Evolutionary conservation across 2,329 filamentous ascomycete genomes (phyloP), one percentile per base, ranked within the genome.

Genomic region (Magnaporthiopsis rhizophila): DNA sequence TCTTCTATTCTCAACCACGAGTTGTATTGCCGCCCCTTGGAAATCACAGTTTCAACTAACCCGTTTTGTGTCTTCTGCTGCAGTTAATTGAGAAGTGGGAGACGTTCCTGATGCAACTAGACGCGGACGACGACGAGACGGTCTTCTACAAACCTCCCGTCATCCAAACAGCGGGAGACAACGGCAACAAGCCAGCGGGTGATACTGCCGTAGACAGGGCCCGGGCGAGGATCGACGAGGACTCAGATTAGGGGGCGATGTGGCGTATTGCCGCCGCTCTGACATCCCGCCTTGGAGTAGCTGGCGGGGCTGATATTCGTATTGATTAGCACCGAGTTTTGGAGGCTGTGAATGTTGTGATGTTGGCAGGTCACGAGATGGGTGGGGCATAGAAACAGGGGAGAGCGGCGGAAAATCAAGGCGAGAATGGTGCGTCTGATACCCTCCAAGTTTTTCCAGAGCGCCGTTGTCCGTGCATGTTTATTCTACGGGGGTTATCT

Each of bases 81-180:
- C 67, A 86, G 82, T 76, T 86, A 68, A 87, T 88, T 72, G 95
- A 99, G 77, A 89, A 98, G 67, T 99, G 95, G 95, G 95, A 99
- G 78, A 98, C 95, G 0, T 99, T 97, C 80, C 82, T 99, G 63
- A 89, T 98, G 83, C 95, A 97, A 75, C 82, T 99, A 58, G 95
- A 99, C 74, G 90, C 92, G 11, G 94, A 97, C 71, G 94, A 98
- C 66, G 92, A 96, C 68, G 91, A 88, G 66, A 81, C 83, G 2
- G 83, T 82, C 13, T 89, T 89, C 71, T 88, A 88, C 74, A 81
- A 83, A 65, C 85, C 86, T 5, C 85, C 86, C 3, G 82, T 86
- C n/a, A 80, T 83, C 68, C 79, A 83, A 66, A 69, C 76, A 32
- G 71, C 76, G 62, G 59, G 36, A 5, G 59, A 38, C 11, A 38